Base-by-base conservation (phyloP, 202 grass and related monocot species). In the Cymbopogon flexuosus region DNA sequence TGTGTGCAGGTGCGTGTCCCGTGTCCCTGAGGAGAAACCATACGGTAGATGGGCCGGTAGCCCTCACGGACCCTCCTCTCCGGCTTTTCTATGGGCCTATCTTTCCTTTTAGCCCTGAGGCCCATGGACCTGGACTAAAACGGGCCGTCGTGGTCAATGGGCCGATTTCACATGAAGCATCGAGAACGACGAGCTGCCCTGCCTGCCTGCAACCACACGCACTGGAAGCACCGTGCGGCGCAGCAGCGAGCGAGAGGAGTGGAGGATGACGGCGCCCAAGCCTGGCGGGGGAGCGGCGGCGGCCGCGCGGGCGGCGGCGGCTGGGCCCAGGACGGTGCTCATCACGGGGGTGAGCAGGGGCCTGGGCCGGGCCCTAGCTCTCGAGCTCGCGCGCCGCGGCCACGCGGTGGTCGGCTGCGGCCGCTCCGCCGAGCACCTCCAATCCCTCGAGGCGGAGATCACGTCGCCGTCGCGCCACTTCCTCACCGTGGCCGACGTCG, bases 261-360 rank as follows among this genome's bases (percentile, higher is more conserved):
- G 43, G 47, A 36, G 47, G 68, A 78, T 73, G 87, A 77, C 72
- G 78, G 73, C 87, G 83, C 47, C 77, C 59, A 89, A 85, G 83
- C 81, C 85, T 60, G 63, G 80, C 43, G 67, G 82, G 6, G 39
- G 72, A 29, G 81, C 76, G 23, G 83, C 72, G 78, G 85, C 83
- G 27, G 87, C 65, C 3, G 60, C 84, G 62, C 81, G 82, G 70
- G 91, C 82, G 7, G 83, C 66, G 9, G 73, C 66, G 22, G 73
- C 64, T 51, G 83, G 61, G 37, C 79, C 74, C 65, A 93, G 89
- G 84, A 93, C 92, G 70, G 91, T 97, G 62, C 82, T 94, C 70
- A 69, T 94, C 75, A 97, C 92, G 6, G 92, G 94, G 49, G 92
- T 91, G 13, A 93, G 90, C 90, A 89, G 92, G 10, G 95, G 95